Evolutionary conservation across 441 rosid species (phyloP).

Genomic region (Euphorbia schlechtendalii): DNA sequence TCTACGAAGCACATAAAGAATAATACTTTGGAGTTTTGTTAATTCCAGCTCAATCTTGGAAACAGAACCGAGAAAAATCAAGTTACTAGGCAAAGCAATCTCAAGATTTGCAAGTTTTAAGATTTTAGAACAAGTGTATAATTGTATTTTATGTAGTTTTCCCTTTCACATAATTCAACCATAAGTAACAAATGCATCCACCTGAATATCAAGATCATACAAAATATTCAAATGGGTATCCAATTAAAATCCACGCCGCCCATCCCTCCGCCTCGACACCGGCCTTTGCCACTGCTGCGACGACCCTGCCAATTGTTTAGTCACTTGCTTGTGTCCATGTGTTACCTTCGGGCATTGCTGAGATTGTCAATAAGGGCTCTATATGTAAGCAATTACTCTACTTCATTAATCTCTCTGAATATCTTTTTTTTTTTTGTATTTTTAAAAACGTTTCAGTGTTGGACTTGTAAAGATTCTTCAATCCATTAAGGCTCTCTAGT

Average conservation of each 20-base stretch:
- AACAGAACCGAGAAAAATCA: background rate
- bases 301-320: conserved; percentile 30
- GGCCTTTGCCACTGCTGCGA: conserved; percentile 28
- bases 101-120: background rate
- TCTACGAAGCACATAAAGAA: too few species aligned
- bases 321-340: conserved; percentile 54
- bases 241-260: conserved; percentile 27
- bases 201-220: conserved; percentile 23
- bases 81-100: conserved; percentile 1
- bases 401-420: too few species aligned
- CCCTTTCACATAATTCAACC: conserved; percentile 2
- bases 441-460: background rate
- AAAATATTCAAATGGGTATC: conserved; percentile 26
- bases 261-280: conserved; percentile 15
- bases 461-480: background rate
- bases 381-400: conserved; percentile 13
- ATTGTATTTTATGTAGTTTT: background rate
- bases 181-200: conserved; percentile 21
- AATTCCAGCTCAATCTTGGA: conserved; percentile 4
- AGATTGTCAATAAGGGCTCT: conserved; percentile 47
- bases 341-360: conserved; percentile 61
- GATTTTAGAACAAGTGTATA: too few species aligned
- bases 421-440: too few species aligned
- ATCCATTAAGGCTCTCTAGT: too few species aligned
- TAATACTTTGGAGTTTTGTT: too few species aligned